These are phyloP conservation scores for Zopfochytrium polystomum DNA, from an alignment of 371 early-diverging fungal genomes.

Conservation along the genomic window DNA sequence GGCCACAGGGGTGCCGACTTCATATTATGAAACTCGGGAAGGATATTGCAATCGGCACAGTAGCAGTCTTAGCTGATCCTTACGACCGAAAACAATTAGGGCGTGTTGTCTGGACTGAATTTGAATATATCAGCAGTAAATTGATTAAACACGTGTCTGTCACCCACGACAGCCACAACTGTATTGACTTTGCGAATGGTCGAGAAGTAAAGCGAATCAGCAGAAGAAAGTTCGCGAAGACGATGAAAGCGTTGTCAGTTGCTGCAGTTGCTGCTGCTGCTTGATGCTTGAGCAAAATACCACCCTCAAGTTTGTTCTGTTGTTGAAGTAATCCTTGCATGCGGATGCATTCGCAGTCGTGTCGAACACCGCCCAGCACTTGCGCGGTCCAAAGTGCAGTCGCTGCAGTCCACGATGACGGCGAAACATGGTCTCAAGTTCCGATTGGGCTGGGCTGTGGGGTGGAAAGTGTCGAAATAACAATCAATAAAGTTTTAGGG, in stretches of 20 bases:
- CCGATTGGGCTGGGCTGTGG: conserved; percentile 14
- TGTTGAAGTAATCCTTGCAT: conserved; percentile 19
- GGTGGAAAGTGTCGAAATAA: no score
- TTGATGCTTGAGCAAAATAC: conserved; percentile 18
- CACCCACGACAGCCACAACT: no score
- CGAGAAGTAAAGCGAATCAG: no score
- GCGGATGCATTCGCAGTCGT: conserved; percentile 6
- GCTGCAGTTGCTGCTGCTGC: not conserved
- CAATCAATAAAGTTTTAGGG: not conserved
- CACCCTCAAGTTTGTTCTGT: conserved; percentile 12
- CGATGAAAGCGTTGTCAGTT: not conserved
- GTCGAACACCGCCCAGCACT: conserved; percentile 19
- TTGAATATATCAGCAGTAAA: no score
- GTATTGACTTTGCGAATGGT: no score
- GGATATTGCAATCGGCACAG: no score
- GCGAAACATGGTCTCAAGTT: conserved; percentile 12
- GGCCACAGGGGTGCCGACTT: no score
- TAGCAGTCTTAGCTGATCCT: no score
- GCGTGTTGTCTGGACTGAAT: no score
- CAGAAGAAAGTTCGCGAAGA: conserved; percentile 11
- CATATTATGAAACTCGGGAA: no score
- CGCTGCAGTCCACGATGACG: conserved; percentile 13
- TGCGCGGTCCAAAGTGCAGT: conserved; percentile 15
- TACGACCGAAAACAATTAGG: no score
- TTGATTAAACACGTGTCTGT: no score